Evolutionary conservation across 805 yeast genomes (phyloP), one percentile per base, ranked within the genome.

Genomic region (Yamadazyma olivae): DNA sequence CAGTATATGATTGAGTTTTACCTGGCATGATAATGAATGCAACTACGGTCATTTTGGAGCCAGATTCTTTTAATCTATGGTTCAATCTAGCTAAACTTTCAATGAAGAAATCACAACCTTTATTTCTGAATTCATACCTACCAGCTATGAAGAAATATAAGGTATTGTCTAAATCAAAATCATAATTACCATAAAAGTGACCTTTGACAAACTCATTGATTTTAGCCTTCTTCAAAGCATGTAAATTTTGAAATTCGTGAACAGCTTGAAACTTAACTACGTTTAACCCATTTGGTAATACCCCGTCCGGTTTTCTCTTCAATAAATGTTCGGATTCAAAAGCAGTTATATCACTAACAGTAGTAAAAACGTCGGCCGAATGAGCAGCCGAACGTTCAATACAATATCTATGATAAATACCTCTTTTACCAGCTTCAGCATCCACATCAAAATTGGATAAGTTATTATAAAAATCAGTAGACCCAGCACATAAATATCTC

Each of bases 1-100:
- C 95, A 2, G 98, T 93, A 62, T 88, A 91, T 0, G 97, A 90
- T 51, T 85, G 82, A 38, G 95, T 90, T 34, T 81, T 79, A 13
- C 97, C 98, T 3, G 99, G 99, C 98, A 93, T 93, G 61, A 91
- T 91, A 53, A 91, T 88, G 56, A 91, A 91, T 8, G 98, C 98
- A 29, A 91, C 97, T 15, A 91, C 93, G 0, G 98, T 91, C 72
- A 82, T 84, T 50, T 83, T 86, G 5, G 96, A 84, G 27, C 87
- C 87, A 4, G 78, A 62, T 39, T 78, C 81, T 66, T 93, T 88
- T 54, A 91, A 76, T 41, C 81, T 75, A 60, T 91, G 91, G 64
- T 91, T 91, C 55, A 91, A 75, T 48, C 99, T 74, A 1, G 98
- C 98, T 41, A 91, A 73, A 1, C 95, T 72, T 64, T 91, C 99